Evolutionary conservation across 2,329 filamentous ascomycete genomes (phyloP).

Genomic region (Phyllosticta paracitricarpa): DNA sequence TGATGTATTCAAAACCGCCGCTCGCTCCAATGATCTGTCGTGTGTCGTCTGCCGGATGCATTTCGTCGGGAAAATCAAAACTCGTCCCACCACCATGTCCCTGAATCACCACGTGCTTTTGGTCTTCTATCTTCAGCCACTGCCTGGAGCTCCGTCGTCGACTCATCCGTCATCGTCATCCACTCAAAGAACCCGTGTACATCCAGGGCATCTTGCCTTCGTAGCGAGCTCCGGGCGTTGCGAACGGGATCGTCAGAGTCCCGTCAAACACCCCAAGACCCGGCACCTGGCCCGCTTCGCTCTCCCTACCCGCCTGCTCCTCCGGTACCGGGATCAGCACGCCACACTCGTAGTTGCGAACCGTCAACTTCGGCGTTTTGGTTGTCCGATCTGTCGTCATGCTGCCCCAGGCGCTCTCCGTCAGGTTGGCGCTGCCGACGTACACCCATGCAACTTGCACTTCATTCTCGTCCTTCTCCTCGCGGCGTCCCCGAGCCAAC

Average conservation of each 20-base stretch:
- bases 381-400: constrained; percentile 59
- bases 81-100: neutral
- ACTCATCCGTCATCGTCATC: neutral
- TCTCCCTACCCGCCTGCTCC: constrained; percentile 11
- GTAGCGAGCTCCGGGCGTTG: constrained; percentile 46
- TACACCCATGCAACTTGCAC: constrained; percentile 60
- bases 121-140: neutral
- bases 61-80: neutral
- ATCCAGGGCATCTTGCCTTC: constrained; percentile 34
- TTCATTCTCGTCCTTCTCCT: constrained; percentile 16
- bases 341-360: constrained; percentile 93
- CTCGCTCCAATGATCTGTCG: neutral
- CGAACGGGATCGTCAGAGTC: constrained; percentile 54
- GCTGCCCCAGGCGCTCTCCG: constrained; percentile 87
- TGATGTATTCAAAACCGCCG: neutral
- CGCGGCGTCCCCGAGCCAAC: constrained; percentile 35
- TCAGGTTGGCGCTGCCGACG: constrained; percentile 82
- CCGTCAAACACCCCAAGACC: constrained; percentile 42
- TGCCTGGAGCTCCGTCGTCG: neutral
- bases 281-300: constrained; percentile 18
- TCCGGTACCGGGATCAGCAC: constrained; percentile 57
- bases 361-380: constrained; percentile 64
- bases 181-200: constrained; percentile 15
- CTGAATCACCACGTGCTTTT: neutral
- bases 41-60: neutral